These are phyloP conservation scores for Mrakia frigida DNA, from an alignment of 768 basidiomycete species.

Conservation along the genomic window DNA sequence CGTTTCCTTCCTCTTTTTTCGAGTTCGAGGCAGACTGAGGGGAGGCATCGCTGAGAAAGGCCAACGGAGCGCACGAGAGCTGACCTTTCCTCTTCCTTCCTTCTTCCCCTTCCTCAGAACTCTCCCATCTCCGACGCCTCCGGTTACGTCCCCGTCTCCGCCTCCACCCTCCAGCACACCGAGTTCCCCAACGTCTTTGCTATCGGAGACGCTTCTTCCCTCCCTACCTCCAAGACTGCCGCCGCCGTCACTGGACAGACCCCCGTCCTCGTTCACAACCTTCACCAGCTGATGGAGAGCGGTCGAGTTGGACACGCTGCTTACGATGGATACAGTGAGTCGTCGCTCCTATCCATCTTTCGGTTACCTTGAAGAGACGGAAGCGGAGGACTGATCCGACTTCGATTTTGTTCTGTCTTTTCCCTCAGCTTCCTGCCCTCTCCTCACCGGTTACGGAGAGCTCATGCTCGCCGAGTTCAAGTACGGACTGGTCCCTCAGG, in stretches of 20 bases:
- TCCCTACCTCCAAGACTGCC: constrained; percentile 94
- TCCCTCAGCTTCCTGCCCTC: constrained; percentile 40
- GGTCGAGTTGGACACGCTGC: constrained; percentile 63
- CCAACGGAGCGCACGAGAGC: neutral
- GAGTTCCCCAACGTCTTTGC: constrained; percentile 84
- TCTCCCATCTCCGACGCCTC: constrained; percentile 61
- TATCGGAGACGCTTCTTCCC: constrained; percentile 82
- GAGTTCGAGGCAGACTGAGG: neutral
- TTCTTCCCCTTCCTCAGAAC: constrained; percentile 36
- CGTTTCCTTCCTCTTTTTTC: neutral
- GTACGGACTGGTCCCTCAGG: constrained; percentile 81
- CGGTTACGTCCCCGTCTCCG: constrained; percentile 87
- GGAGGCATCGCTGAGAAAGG: neutral
- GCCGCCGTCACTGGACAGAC: constrained; percentile 89
- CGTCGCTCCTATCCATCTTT: neutral
- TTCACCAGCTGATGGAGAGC: constrained; percentile 66
- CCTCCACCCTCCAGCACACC: constrained; percentile 70
- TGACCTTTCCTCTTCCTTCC: neutral
- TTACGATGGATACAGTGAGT: constrained; percentile 62
- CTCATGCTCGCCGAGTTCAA: constrained; percentile 86
- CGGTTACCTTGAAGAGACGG: neutral
- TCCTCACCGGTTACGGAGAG: constrained; percentile 34
- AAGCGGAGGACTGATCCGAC: neutral
- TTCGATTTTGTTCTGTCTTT: neutral
- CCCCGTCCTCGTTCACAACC: constrained; percentile 83